Conservation (phyloP, 257 asterid species). For the Solanum paucissectum region DNA sequence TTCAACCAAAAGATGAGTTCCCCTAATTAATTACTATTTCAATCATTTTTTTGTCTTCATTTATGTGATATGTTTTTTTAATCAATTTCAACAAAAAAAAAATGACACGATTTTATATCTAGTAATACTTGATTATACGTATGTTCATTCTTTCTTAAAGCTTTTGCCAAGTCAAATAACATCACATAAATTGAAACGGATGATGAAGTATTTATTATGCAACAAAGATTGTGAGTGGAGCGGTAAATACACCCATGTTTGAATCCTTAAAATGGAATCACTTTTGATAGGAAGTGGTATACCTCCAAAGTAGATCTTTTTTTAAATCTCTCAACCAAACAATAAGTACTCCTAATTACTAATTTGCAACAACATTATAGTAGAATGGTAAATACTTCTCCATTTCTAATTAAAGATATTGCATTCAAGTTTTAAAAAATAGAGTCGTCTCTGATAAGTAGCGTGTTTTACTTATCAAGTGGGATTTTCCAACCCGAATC, state of each 20-base stretch:
- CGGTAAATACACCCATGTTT: background rate
- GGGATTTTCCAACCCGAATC: background rate
- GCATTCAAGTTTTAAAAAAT: background rate
- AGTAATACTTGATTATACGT: background rate
- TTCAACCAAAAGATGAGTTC: background rate
- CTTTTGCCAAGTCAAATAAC: background rate
- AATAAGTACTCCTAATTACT: background rate
- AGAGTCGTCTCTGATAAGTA: background rate
- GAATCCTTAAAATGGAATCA: background rate
- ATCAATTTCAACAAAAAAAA: background rate
- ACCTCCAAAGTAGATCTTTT: background rate
- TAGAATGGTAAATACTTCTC: background rate
- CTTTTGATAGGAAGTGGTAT: background rate
- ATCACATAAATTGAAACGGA: background rate
- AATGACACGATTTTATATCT: background rate
- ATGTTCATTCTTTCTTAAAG: too few species aligned
- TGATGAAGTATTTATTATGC: background rate
- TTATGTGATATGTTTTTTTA: background rate
- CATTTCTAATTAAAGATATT: background rate
- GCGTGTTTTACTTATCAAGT: background rate
- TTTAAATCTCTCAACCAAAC: background rate
- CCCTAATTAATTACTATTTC: too few species aligned
- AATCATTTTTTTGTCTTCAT: too few species aligned
- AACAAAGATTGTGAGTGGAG: background rate
- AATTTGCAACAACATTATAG: background rate